These are phyloP conservation scores for Copromyces sp. DNA, from an alignment of 495 filamentous ascomycete genomes.

Conservation along the genomic window DNA sequence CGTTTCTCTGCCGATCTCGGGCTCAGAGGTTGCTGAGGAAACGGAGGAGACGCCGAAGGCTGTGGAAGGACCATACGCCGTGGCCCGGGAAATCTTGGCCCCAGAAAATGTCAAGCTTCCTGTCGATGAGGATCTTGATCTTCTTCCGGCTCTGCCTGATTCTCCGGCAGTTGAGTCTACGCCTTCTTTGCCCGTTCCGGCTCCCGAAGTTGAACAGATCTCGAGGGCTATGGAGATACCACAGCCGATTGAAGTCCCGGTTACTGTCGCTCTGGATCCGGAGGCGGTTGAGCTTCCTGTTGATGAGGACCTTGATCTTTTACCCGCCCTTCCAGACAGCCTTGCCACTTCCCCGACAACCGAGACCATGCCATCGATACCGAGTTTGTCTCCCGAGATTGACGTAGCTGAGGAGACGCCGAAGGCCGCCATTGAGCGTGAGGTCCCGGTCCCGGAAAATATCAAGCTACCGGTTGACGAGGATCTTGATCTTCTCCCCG, in stretches of 20 bases:
- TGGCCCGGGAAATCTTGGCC: background rate
- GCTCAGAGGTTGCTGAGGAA: background rate
- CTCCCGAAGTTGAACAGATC: background rate
- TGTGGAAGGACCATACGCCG: background rate
- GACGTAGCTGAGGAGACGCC: background rate
- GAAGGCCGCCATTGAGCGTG: background rate
- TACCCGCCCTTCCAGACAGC: background rate
- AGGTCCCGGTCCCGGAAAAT: background rate
- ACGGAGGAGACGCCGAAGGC: background rate
- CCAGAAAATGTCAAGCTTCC: background rate
- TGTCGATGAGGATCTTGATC: background rate
- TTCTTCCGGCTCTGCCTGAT: conserved; percentile 4
- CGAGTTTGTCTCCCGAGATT: too few species aligned
- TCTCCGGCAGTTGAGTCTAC: background rate
- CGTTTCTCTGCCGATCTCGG: background rate
- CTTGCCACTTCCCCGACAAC: background rate
- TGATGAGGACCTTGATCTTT: background rate
- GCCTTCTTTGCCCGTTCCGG: background rate
- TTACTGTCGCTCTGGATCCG: background rate
- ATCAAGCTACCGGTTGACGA: background rate
- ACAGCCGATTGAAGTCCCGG: background rate
- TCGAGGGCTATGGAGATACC: background rate
- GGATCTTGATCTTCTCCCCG: background rate
- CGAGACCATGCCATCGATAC: too few species aligned
- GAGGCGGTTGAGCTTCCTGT: background rate